Evolutionary conservation across 208 protist genomes (phyloP).

Genomic region (Crithidia sp.): DNA sequence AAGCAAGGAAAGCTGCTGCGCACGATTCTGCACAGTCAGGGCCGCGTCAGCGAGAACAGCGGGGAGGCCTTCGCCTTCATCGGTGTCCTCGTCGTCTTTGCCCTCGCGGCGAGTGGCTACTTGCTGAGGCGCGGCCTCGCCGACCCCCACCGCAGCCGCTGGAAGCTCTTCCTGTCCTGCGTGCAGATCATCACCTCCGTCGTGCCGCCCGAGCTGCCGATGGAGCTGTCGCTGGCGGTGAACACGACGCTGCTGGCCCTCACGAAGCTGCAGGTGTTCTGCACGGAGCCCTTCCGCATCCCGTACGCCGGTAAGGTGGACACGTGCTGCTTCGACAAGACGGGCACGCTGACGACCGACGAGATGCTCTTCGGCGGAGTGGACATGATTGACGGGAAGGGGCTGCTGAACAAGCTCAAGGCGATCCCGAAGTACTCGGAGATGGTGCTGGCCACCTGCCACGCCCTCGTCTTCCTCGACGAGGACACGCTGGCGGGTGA

Average conservation of each 20-base stretch:
- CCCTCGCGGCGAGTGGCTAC: conserved; percentile 94
- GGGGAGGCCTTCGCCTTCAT: conserved; percentile 97
- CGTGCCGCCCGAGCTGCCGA: conserved; percentile 99
- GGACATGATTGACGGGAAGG: conserved; percentile 90
- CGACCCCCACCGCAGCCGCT: conserved; percentile 84
- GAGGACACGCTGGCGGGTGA: conserved; percentile 94
- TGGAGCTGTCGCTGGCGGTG: conserved; percentile 99
- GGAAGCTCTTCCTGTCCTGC: conserved; percentile 98
- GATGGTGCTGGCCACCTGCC: conserved; percentile 89
- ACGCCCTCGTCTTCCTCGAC: conserved; percentile 89
- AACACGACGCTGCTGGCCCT: conserved; percentile 97
- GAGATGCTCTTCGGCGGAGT: conserved; percentile 94
- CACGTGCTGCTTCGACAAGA: conserved; percentile 99
- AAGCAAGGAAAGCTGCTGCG: conserved; percentile 97
- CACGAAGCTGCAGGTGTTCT: conserved; percentile 92
- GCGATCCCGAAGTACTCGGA: conserved; percentile 69
- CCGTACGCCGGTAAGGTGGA: conserved; percentile 98
- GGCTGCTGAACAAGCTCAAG: conserved; percentile 80
- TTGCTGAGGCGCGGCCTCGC: conserved; percentile 92
- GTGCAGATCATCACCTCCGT: conserved; percentile 98
- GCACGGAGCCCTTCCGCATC: conserved; percentile 99
- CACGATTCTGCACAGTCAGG: conserved; percentile 93
- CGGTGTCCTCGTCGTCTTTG: conserved; percentile 97
- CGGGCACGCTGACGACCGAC: conserved; percentile 98
- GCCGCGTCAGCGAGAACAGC: conserved; percentile 95